Evolutionary conservation across 805 yeast genomes (phyloP), one percentile per base, ranked within the genome.

Genomic region (Ascoidea tarda): DNA sequence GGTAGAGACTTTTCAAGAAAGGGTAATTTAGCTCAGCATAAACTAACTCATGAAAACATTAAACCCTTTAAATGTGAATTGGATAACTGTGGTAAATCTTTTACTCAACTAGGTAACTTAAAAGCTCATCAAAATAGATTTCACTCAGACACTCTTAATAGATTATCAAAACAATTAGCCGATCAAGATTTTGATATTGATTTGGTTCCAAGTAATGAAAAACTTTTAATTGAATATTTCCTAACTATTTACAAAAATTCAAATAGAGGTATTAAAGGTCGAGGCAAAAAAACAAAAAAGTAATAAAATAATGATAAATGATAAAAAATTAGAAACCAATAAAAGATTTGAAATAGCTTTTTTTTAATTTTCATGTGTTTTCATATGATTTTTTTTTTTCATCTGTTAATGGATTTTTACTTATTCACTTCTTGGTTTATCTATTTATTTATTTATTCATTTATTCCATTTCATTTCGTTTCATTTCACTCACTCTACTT

Each of bases 81-180:
- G 55, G 96, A 88, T 65, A 73, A 76, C 54, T 90, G 97, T 68
- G 81, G 78, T 58, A 89, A 88, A 68, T 75, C 84, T 5, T 90
- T 90, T 62, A 86, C 96, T 1, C 98, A 90, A 69, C 72, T 90
- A 60, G 97, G 97, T 3, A 90, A 90, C 62, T 75, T 90, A 72
- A 90, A 91, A 67, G 86, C 95, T 1, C 98, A 91, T 66, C 98
- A 90, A 63, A 91, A 90, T 67, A 74, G 90, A 59, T 88, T 89
- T 63, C 98, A 89, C 66, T 67, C 81, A 57, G 78, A 77, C 14
- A 82, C 95, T 0, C 71, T 91, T 57, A 79, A 79, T 58, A 71
- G 70, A 38, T 70, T 89, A 63, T 86, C 95, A 1, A 77, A 73
- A 54, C 78, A 74, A 58, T 67, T 85, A 56, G 89, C 91, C 1